Evolutionary conservation across 441 rosid genomes (phyloP).

Genomic region (Populus hybrid): DNA sequence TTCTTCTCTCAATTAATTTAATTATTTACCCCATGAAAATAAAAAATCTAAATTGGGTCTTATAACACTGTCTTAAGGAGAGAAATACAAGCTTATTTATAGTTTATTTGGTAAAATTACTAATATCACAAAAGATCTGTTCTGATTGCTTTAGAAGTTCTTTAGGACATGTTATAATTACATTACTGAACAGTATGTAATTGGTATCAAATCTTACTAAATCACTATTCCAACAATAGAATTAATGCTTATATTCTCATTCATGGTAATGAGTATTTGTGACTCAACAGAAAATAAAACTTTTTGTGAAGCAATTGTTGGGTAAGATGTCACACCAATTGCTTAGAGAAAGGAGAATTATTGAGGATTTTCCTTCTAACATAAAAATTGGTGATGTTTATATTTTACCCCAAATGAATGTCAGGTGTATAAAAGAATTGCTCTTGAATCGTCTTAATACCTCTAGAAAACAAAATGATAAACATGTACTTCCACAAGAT

Average conservation of each 20-base stretch:
- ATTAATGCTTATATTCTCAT: too few species aligned
- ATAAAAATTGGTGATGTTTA: not conserved
- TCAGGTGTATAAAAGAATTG: constrained; percentile 27
- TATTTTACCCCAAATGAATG: not conserved
- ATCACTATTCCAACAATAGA: too few species aligned
- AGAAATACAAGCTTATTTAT: too few species aligned
- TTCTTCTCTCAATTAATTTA: too few species aligned
- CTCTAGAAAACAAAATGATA: not conserved
- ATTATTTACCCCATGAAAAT: too few species aligned
- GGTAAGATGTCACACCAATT: constrained; percentile 20
- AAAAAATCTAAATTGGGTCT: not conserved
- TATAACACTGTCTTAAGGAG: too few species aligned
- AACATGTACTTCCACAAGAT: constrained; percentile 4
- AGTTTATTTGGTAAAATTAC: not conserved
- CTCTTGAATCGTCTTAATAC: constrained; percentile 9
- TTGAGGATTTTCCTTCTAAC: not conserved
- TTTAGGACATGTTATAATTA: too few species aligned
- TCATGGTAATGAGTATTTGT: too few species aligned
- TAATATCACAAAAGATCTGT: too few species aligned
- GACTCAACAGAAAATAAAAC: too few species aligned
- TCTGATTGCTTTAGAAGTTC: not conserved
- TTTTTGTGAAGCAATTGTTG: not conserved
- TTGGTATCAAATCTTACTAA: too few species aligned
- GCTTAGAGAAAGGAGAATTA: not conserved
- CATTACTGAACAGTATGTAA: not conserved